These are phyloP conservation scores for Suillus bovinus DNA, from an alignment of 768 basidiomycete species.

Conservation along the genomic window DNA sequence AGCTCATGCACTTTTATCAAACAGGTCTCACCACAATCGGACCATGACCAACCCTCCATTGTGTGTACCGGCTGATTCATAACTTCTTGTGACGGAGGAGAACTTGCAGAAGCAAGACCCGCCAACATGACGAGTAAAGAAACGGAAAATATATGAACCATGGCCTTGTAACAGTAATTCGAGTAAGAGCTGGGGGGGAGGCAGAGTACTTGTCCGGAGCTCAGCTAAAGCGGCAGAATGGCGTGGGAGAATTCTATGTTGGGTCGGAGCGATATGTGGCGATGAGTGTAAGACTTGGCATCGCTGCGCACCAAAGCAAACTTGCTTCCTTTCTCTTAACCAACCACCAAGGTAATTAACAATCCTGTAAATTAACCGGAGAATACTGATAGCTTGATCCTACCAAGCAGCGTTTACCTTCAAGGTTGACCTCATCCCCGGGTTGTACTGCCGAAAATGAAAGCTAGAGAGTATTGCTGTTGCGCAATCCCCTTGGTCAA, in stretches of 20 bases:
- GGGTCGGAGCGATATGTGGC: conserved; percentile 7
- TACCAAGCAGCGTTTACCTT: background rate
- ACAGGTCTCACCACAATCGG: conserved; percentile 67
- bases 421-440: background rate
- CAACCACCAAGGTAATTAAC: background rate
- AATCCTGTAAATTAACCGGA: background rate
- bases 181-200: conserved; percentile 9
- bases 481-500: conserved; percentile 91
- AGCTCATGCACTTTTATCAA: conserved; percentile 10
- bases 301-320: conserved; percentile 1
- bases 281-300: background rate
- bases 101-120: conserved; percentile 24
- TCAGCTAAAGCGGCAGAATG: conserved; percentile 17
- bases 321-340: background rate
- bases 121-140: conserved; percentile 32
- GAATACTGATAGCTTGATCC: no score
- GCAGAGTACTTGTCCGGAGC: conserved; percentile 12
- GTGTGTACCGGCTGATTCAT: conserved; percentile 31
- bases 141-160: conserved; percentile 30
- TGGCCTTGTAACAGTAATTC: conserved; percentile 16
- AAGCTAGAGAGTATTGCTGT: conserved; percentile 86
- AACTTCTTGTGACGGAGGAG: conserved; percentile 31
- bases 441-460: conserved; percentile 44
- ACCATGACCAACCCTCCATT: conserved; percentile 62
- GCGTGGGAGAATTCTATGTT: conserved; percentile 22